Conservation (phyloP, 306 rosid genomes). For the Biancaea sappan region DNA sequence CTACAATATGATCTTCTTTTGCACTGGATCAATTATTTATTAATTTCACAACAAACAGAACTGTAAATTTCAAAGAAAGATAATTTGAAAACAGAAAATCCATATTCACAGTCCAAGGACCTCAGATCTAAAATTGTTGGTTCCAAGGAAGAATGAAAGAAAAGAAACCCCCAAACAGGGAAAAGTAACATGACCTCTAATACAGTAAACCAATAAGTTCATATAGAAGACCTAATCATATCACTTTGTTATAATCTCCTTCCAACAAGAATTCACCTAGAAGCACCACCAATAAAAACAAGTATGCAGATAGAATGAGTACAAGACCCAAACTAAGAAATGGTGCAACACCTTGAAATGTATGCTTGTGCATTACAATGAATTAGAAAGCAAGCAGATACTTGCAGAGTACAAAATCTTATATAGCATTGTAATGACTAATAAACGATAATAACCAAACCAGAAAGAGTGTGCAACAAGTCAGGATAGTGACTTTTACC, state of each 20-base stretch:
- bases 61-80: slow-evolving; percentile 3
- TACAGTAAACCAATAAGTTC: slow-evolving; percentile 17
- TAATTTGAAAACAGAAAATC: slow-evolving; percentile 11
- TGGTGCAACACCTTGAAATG: neutral
- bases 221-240: slow-evolving; percentile 14
- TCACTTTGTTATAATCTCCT: neutral
- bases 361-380: neutral
- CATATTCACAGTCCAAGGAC: neutral
- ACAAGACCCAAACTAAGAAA: neutral
- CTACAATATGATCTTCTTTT: neutral
- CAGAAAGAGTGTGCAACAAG: slow-evolving; percentile 10
- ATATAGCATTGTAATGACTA: slow-evolving; percentile 16
- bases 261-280: slow-evolving; percentile 8
- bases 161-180: neutral
- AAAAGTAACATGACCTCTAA: slow-evolving; percentile 6
- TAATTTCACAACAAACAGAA: neutral
- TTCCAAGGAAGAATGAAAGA: slow-evolving; percentile 2
- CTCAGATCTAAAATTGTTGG: slow-evolving; percentile 17
- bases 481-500: slow-evolving; percentile 51
- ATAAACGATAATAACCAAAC: slow-evolving; percentile 25
- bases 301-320: neutral
- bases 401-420: slow-evolving; percentile 6
- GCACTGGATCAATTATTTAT: neutral
- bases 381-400: slow-evolving; percentile 13
- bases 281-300: neutral